These are phyloP conservation scores for Diutina rugosa DNA, from an alignment of 1,139 yeast genomes.

Conservation along the genomic window DNA sequence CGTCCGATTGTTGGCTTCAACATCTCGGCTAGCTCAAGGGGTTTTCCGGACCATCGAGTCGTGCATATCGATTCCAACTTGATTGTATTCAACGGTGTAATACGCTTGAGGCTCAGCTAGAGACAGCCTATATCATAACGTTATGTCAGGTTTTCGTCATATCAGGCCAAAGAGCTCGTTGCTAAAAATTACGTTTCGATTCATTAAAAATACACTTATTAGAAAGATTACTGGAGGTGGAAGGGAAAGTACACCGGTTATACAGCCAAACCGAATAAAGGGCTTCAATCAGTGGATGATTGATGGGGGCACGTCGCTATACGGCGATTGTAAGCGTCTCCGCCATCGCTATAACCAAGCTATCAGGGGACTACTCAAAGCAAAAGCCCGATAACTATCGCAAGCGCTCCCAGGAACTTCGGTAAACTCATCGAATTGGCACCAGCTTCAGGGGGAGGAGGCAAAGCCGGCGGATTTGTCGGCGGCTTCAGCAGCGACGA, in stretches of 20 bases:
- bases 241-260: neutral
- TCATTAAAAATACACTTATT: neutral
- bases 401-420: neutral
- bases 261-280: neutral
- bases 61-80: no score
- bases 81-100: no score
- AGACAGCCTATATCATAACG: no score
- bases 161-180: no score
- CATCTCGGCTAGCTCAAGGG: neutral
- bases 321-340: neutral
- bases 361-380: neutral
- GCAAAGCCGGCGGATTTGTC: neutral
- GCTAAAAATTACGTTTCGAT: neutral
- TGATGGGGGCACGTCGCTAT: neutral
- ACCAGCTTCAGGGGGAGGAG: neutral
- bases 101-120: no score
- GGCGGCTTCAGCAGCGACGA: neutral
- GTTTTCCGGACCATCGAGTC: neutral
- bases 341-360: neutral
- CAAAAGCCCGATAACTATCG: neutral
- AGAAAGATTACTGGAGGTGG: neutral
- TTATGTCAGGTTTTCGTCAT: no score
- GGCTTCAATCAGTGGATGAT: neutral
- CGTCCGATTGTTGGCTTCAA: neutral
- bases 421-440: neutral